These are phyloP conservation scores for barley (Hordeum vulgare) DNA, from an alignment of 176 grass and related monocot species.

Conservation along the genomic window DNA sequence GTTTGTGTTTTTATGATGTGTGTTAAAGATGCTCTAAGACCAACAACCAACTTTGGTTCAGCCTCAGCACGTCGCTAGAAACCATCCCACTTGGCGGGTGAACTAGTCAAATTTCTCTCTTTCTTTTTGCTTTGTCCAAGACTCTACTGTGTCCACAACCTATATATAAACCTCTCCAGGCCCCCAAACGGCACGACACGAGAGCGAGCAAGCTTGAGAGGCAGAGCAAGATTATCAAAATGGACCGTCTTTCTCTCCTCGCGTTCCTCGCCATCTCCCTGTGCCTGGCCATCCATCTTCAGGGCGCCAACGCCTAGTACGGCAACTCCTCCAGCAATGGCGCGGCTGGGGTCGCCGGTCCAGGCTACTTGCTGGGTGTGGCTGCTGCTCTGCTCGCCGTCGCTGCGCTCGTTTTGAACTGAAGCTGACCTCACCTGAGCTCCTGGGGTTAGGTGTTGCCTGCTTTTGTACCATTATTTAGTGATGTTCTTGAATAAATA, in stretches of 20 bases:
- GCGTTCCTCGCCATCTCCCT: background rate
- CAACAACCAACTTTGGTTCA: background rate
- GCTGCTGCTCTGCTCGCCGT: background rate
- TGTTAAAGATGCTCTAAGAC: too few species aligned
- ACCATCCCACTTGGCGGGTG: background rate
- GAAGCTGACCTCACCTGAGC: too few species aligned
- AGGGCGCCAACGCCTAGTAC: background rate
- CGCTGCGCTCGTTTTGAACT: background rate
- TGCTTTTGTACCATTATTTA: too few species aligned
- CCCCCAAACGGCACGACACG: background rate
- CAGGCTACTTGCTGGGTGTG: background rate
- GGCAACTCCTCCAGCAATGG: background rate
- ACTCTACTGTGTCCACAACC: background rate
- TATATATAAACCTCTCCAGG: background rate
- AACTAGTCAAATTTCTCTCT: background rate
- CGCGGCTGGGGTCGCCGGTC: background rate
- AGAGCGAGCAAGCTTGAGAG: background rate
- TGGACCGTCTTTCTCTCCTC: background rate
- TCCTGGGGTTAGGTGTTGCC: too few species aligned
- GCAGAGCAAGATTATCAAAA: background rate
- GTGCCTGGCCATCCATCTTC: background rate
- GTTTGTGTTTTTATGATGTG: too few species aligned
- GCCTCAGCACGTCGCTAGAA: background rate
- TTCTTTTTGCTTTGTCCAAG: background rate
- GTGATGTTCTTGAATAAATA: too few species aligned